Conservation (phyloP, 805 yeast genomes). For the Ogataea polymorpha region DNA sequence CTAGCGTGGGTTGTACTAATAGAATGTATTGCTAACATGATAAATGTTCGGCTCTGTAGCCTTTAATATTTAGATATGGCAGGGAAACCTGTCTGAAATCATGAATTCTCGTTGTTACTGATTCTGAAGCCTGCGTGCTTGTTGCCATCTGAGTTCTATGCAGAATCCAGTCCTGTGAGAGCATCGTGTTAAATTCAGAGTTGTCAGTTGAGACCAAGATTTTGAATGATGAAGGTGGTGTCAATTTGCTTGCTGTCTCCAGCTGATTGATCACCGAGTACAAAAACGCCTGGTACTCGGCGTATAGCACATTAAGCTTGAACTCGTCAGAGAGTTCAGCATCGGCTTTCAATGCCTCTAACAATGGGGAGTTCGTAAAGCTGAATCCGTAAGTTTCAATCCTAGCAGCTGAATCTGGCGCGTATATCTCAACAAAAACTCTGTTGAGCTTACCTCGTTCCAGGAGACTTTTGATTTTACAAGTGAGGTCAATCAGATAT, state of each 20-base stretch:
- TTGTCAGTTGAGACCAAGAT: constrained; percentile 22
- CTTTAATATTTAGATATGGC: constrained; percentile 26
- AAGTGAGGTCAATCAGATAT: constrained; percentile 35
- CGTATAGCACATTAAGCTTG: constrained; percentile 15
- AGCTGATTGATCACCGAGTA: constrained; percentile 25
- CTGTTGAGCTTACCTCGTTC: constrained; percentile 24
- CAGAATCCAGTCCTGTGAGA: constrained; percentile 25
- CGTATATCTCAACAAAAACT: constrained; percentile 23
- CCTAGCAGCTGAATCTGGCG: background rate
- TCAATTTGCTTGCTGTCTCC: constrained; percentile 14
- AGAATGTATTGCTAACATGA: constrained; percentile 6
- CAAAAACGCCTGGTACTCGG: constrained; percentile 27
- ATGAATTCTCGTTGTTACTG: constrained; percentile 13
- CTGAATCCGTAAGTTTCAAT: constrained; percentile 29
- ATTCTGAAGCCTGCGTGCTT: constrained; percentile 10
- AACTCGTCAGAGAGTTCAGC: constrained; percentile 14
- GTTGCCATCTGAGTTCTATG: constrained; percentile 13
- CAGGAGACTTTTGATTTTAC: constrained; percentile 20
- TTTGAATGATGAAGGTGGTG: constrained; percentile 20
- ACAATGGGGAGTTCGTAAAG: constrained; percentile 26
- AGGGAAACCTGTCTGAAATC: constrained; percentile 25
- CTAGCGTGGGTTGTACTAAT: constrained; percentile 12
- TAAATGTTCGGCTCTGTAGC: constrained; percentile 21
- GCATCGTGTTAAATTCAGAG: constrained; percentile 15
- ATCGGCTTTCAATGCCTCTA: constrained; percentile 18